Evolutionary conservation across 805 yeast genomes (phyloP), one percentile per base, ranked within the genome.

Genomic region (Ogataea parapolymorpha): DNA sequence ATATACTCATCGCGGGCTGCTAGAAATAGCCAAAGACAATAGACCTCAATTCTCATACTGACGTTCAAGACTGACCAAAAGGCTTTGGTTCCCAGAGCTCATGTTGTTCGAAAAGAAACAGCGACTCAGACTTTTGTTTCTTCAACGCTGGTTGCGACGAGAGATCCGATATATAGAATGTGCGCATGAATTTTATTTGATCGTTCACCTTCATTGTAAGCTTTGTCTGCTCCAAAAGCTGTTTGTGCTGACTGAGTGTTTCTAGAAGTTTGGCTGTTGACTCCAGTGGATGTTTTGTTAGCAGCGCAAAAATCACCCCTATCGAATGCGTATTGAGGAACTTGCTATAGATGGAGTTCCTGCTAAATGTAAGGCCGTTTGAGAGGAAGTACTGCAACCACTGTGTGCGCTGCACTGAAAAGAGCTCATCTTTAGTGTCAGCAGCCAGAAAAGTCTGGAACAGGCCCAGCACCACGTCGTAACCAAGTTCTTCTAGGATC

Each of bases 71-170:
- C 27, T 33, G 20, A 5, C 85, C 85, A 59, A 79, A 78, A 1
- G 85, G 82, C 41, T 60, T 68, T 0, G 82, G 76, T 16, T 55
- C 54, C 83, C 84, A 80, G 26, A 66, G 48, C 0, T 57, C 40
- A 33, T 62, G 61, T 12, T 43, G 42, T 32, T 65, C 68, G 50
- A 72, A 69, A 4, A 62, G 29, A 16, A 30, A 44, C 24, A 34
- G 27, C 17, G 36, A 17, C 7, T 27, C 26, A 12, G 15, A 30
- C 20, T 32, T 42, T 26, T 12, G 24, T 32, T 24, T 38, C 29
- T 37, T 42, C 40, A 40, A 20, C 25, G 41, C 32, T 24, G 39
- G 42, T 20, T 18, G 27, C 10, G 24, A 37, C 27, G 24, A 9
- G 25, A 42, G 5, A 20, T 46, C 48, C 9, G 59, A 47, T 9